Base-by-base conservation (phyloP, 192 early-diverging fungal species). In the Phycomyces blakesleeanus region DNA sequence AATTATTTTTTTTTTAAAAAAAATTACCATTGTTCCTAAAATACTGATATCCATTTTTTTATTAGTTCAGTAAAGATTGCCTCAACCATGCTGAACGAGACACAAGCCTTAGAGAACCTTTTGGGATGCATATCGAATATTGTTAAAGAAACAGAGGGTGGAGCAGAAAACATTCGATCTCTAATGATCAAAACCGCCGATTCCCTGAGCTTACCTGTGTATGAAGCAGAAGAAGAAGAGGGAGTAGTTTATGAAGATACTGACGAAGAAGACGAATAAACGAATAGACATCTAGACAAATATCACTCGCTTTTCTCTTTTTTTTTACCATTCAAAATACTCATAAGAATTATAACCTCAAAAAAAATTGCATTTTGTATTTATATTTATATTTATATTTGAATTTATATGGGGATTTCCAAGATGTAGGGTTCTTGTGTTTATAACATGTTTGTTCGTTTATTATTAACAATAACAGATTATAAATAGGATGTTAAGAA, bases 101-200 rank as follows among this genome's bases (percentile, higher is more conserved):
- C 73, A 20, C 74, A 91, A 57, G 72, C 95, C 29, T 81, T 81
- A 0, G 89, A 91, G 42, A 98, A 98, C 78, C 80, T 95, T 26
- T 73, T 85, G 73, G 55, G 61, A 5, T 85, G 86, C 9, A 75
- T 89, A 16, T 73, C 84, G 1, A 63, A 57, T 18, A 79, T 94
- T 59, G 76, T 86, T 14, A 77, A 80, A 22, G 82, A 84, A 60
- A 76, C 95, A 41, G 88, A 91, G 9, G 80, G 88, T 61, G 81
- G 85, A 49, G 93, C 91, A 87, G 76, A 82, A 39, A 95, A 94
- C 77, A 84, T 98, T 59, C 90, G 87, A 72, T 85, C 92, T 10
- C 81, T 98, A 51, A 73, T 85, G 40, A 76, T 98, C 77, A 97
- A 97, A 77, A 89, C 91, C 8, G 81, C 76, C 50, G 80, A 84